These are phyloP conservation scores for Cystobasidium pallidum DNA, from an alignment of 1,284 basidiomycete species.

Conservation along the genomic window DNA sequence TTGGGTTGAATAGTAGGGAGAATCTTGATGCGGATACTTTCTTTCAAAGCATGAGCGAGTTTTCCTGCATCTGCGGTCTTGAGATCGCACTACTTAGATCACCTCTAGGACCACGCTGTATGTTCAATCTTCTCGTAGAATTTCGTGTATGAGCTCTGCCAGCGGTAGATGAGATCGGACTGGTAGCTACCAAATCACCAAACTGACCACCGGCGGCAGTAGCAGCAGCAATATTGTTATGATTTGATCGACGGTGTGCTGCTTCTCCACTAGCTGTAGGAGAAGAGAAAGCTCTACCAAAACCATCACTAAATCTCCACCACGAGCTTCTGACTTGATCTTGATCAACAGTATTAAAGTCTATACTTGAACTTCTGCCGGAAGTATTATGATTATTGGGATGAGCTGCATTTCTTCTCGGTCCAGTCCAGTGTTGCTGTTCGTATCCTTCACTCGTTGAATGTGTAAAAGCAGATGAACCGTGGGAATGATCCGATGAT, in stretches of 20 bases:
- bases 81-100: slow-evolving; percentile 26
- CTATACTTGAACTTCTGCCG: slow-evolving; percentile 36
- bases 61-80: slow-evolving; percentile 42
- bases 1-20: slow-evolving; percentile 6
- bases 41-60: slow-evolving; percentile 41
- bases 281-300: slow-evolving; percentile 31
- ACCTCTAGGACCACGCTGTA: slow-evolving; percentile 34
- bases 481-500: slow-evolving; percentile 34
- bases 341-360: slow-evolving; percentile 31
- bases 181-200: slow-evolving; percentile 5
- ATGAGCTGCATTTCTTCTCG: neutral
- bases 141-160: slow-evolving; percentile 30
- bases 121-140: slow-evolving; percentile 39
- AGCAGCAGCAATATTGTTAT: too few species aligned
- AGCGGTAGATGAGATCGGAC: slow-evolving; percentile 18
- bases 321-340: slow-evolving; percentile 40
- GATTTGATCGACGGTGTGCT: slow-evolving; percentile 6
- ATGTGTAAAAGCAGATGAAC: slow-evolving; percentile 30
- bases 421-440: slow-evolving; percentile 21
- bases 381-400: slow-evolving; percentile 16
- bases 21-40: too few species aligned
- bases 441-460: slow-evolving; percentile 10
- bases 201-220: neutral
- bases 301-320: slow-evolving; percentile 43
- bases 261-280: slow-evolving; percentile 7